phyloP scores from a whole-genome alignment of 2,329 filamentous ascomycete species.

The Colletotrichum sojae region DNA sequence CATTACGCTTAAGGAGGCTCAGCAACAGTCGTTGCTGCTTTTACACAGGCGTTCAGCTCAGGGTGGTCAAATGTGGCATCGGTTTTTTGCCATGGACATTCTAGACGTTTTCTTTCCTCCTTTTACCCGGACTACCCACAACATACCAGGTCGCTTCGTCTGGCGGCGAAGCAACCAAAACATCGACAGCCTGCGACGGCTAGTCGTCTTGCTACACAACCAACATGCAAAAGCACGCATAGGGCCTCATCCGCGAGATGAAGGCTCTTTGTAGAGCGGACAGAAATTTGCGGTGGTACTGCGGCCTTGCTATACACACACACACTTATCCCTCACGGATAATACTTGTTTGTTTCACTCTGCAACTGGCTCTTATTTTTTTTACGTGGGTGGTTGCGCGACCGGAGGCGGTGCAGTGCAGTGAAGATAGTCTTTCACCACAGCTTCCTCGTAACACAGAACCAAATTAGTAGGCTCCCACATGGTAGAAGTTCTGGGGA shows the following conservation, averaged over 20 bases:
- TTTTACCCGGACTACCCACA: constrained; percentile 18
- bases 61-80: constrained; percentile 35
- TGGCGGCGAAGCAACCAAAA: constrained; percentile 18
- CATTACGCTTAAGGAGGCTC: constrained; percentile 26
- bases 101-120: constrained; percentile 35
- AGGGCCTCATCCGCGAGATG: constrained; percentile 32
- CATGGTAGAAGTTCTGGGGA: not conserved
- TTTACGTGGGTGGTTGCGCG: constrained; percentile 7
- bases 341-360: constrained; percentile 2
- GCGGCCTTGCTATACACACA: constrained; percentile 39
- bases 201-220: constrained; percentile 34
- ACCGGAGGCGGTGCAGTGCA: constrained; percentile 10
- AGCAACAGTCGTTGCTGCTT: constrained; percentile 35
- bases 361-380: constrained; percentile 18
- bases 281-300: constrained; percentile 30
- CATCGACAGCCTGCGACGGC: constrained; percentile 17
- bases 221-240: constrained; percentile 9
- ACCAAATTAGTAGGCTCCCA: constrained; percentile 19
- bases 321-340: constrained; percentile 31
- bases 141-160: constrained; percentile 31
- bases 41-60: constrained; percentile 37
- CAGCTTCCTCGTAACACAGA: constrained; percentile 30
- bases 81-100: constrained; percentile 30
- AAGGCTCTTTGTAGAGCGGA: constrained; percentile 28
- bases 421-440: constrained; percentile 13